These are phyloP conservation scores for Galium porrigens DNA, from an alignment of 305 asterid species.

Conservation along the genomic window DNA sequence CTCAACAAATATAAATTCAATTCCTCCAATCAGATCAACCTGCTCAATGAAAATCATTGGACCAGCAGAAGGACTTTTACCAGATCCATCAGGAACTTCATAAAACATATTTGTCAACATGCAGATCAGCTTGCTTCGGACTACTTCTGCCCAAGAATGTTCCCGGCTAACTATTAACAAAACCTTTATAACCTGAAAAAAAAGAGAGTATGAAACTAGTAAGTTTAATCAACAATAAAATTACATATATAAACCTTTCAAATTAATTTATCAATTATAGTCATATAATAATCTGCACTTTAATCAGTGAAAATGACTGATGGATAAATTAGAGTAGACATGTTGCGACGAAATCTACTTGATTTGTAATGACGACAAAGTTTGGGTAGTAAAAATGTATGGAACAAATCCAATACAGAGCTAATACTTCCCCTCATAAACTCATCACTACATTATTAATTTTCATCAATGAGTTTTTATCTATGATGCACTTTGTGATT, in stretches of 20 bases:
- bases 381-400: background rate
- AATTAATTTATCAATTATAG: too few species aligned
- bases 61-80: conserved; percentile 41
- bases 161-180: conserved; percentile 69
- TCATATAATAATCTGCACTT: background rate
- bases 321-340: background rate
- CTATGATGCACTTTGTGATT: background rate
- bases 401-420: background rate
- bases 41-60: conserved; percentile 68
- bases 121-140: conserved; percentile 84
- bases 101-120: conserved; percentile 91
- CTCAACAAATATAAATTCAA: conserved; percentile 77
- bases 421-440: background rate
- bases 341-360: background rate
- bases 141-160: conserved; percentile 90
- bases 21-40: conserved; percentile 92
- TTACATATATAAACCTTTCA: too few species aligned
- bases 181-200: conserved; percentile 62
- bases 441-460: background rate
- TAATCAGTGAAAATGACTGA: background rate
- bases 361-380: background rate
- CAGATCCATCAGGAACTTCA: conserved; percentile 53
- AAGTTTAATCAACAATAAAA: too few species aligned
- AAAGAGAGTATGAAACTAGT: conserved; percentile 6
- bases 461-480: background rate